Conservation (phyloP, 2,329 filamentous ascomycete genomes). For the Biscogniauxia mediterranea region DNA sequence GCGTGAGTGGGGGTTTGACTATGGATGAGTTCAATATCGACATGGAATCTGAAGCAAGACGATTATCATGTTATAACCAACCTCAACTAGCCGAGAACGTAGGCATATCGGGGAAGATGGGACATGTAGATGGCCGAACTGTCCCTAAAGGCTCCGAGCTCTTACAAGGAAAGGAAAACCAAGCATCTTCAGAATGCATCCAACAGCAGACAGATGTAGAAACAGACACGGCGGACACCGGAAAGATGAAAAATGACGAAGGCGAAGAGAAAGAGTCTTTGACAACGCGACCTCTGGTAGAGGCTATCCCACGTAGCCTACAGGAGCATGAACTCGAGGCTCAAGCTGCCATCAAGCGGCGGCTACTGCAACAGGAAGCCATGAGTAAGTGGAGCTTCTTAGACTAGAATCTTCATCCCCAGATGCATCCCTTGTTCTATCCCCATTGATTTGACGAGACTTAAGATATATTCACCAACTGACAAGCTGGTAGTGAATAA, state of each 20-base stretch:
- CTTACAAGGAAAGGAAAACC: too few relatives aligned
- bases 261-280: neutral
- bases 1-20: conserved; percentile 3
- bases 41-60: conserved; percentile 17
- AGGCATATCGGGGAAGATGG: neutral
- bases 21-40: conserved; percentile 24
- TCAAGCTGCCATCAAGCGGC: conserved; percentile 1
- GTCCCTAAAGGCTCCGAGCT: too few relatives aligned
- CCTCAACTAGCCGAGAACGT: conserved; percentile 4
- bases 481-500: neutral
- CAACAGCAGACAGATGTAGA: neutral
- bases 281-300: neutral
- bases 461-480: neutral
- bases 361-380: conserved; percentile 5
- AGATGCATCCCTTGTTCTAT: neutral
- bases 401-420: neutral
- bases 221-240: neutral
- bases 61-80: conserved; percentile 7
- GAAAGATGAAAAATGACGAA: neutral
- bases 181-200: neutral
- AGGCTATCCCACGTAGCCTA: neutral
- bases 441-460: neutral
- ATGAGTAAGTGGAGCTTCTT: conserved; percentile 6
- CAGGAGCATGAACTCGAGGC: conserved; percentile 1
- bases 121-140: neutral